Evolutionary conservation across 257 asterid genomes (phyloP), one percentile per base, ranked within the genome.

Genomic region (Solanum pennellii): DNA sequence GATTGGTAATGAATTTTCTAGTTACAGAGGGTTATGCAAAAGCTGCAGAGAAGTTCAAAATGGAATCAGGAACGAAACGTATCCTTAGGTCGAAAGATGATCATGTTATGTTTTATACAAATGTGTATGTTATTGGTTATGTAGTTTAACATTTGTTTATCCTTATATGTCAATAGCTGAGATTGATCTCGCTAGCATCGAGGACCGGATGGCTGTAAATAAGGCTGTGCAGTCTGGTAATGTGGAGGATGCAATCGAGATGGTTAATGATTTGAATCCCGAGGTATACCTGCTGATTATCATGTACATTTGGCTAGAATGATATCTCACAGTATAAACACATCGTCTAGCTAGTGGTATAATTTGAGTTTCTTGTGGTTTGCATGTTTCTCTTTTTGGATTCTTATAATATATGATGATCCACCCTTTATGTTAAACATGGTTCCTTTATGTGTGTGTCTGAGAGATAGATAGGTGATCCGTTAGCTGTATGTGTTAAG

Each of bases 61-160:
- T 86, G 87, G 98, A 95, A 90, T 94, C 98, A 12, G 98, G 98
- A 83, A 94, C 97, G 59, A 94, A 93, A 83, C 97, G 98, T 95
- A 95, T 95, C 96, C 95, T 80, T 82, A 9, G 77, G 60, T 62
- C 44, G 16, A 9, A 75, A 3, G 31, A n/a, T 83, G 23, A 37
- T 73, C 83, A 25, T 79, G 39, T 82, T 80, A 23, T 75, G 56
- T n/a, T 42, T 71, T 85, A 25, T 66, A 14, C 39, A 31, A 79
- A 29, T 60, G 47, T 23, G 3, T 1, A 82, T 12, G 49, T 45
- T 68, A 16, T n/a, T 75, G 59, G 13, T 60, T 59, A 35, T 1
- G 75, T 37, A 56, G 3, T 39, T 41, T 47, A 27, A 59, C 18
- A 45, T 39, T 87, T 86, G 88, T 21, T 88, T 87, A 89, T 92